Percentiles rank a stretch among this genome's conserved stretches.
Conservation (phyloP, 768 basidiomycete genomes). For the Leccinum fibrillosum region DNA sequence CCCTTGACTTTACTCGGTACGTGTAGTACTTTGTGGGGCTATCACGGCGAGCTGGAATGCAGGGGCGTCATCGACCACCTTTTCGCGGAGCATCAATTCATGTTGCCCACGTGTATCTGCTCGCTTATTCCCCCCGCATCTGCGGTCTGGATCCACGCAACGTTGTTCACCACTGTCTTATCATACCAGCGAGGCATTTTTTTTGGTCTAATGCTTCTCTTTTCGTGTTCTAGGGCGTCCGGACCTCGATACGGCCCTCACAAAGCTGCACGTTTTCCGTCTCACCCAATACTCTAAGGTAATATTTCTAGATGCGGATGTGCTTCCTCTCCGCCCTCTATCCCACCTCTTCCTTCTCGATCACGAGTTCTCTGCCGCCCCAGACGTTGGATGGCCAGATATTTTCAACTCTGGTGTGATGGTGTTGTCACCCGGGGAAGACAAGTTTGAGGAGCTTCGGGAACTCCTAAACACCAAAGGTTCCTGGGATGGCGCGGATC, state of each 20-base stretch:
- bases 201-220: slow-evolving; percentile 11
- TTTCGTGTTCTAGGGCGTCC: slow-evolving; percentile 67
- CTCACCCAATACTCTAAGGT: slow-evolving; percentile 82
- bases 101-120: slow-evolving; percentile 7
- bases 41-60: neutral
- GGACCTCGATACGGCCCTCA: slow-evolving; percentile 90
- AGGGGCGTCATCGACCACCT: slow-evolving; percentile 1
- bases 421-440: slow-evolving; percentile 77
- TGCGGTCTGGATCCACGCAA: slow-evolving; percentile 11
- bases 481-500: slow-evolving; percentile 98
- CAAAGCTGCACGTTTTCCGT: slow-evolving; percentile 95
- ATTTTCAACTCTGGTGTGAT: slow-evolving; percentile 98
- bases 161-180: slow-evolving; percentile 19
- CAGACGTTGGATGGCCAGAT: slow-evolving; percentile 99
- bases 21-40: slow-evolving; percentile 9
- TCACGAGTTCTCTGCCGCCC: slow-evolving; percentile 86
- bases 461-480: slow-evolving; percentile 73
- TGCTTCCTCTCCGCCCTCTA: slow-evolving; percentile 83
- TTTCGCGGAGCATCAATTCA: slow-evolving; percentile 8
- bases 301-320: slow-evolving; percentile 90
- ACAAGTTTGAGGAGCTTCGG: slow-evolving; percentile 76
- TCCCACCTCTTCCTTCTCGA: slow-evolving; percentile 87
- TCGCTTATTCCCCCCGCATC: slow-evolving; percentile 2
- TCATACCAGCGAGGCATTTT: neutral
- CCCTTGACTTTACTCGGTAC: slow-evolving; percentile 82